phyloP scores from a whole-genome alignment of 2,329 filamentous ascomycete species.

The Aureobasidium sp. region DNA sequence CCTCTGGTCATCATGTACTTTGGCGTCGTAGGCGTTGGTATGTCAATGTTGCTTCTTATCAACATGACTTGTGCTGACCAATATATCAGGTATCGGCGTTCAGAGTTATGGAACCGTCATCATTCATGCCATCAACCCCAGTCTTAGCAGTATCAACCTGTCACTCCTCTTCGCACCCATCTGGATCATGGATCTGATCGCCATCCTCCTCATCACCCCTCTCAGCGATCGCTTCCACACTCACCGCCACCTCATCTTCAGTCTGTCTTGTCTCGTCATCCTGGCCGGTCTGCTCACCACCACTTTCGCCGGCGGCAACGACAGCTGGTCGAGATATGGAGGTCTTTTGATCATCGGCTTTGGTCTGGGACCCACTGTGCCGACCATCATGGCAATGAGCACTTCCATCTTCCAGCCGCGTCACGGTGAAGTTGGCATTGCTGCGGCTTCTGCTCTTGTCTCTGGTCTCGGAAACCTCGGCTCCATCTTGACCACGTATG shows the following conservation, averaged over 20 bases:
- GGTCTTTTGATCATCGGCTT: constrained; percentile 87
- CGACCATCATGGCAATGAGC: constrained; percentile 91
- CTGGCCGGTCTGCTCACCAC: constrained; percentile 73
- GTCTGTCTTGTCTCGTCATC: constrained; percentile 64
- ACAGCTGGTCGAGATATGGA: constrained; percentile 74
- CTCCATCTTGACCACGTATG: constrained; percentile 80
- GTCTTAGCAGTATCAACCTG: constrained; percentile 63
- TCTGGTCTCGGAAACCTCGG: constrained; percentile 82
- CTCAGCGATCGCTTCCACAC: constrained; percentile 80
- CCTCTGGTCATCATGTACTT: constrained; percentile 88
- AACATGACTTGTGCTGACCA: background rate
- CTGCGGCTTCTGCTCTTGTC: constrained; percentile 75
- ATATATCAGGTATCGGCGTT: constrained; percentile 54
- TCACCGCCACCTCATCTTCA: constrained; percentile 74
- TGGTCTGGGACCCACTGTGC: constrained; percentile 81
- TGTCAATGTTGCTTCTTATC: background rate
- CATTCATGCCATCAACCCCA: constrained; percentile 67
- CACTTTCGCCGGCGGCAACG: constrained; percentile 62
- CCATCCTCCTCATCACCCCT: constrained; percentile 77
- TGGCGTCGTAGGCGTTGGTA: constrained; percentile 79
- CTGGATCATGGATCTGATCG: constrained; percentile 76
- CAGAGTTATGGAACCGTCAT: constrained; percentile 85
- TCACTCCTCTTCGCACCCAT: constrained; percentile 84
- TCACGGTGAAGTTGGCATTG: constrained; percentile 85
- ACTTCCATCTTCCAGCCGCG: constrained; percentile 83